Evolutionary conservation across 306 rosid species (phyloP).

Genomic region (Rubus parviflorus): DNA sequence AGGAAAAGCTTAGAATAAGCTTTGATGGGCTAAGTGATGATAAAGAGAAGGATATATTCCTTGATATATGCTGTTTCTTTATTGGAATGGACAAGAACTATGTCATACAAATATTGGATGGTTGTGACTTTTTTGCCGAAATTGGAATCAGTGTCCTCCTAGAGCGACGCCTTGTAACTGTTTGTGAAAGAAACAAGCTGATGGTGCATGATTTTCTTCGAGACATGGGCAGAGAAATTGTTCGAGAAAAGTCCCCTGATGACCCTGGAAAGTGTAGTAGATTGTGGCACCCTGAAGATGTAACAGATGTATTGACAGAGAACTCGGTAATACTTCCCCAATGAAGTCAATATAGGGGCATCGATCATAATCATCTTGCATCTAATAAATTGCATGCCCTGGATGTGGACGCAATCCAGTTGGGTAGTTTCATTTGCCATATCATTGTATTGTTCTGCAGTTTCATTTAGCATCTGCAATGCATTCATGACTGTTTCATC

Average conservation of each 20-base stretch:
- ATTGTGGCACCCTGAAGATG: neutral
- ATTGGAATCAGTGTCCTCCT: neutral
- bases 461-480: too few relatives aligned
- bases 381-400: neutral
- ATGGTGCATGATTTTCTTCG: neutral
- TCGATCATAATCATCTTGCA: neutral
- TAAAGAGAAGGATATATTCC: neutral
- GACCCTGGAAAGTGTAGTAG: neutral
- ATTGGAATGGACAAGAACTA: neutral
- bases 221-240: neutral
- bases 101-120: neutral
- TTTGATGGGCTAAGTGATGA: neutral
- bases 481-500: neutral
- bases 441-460: neutral
- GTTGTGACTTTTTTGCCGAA: neutral
- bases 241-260: neutral
- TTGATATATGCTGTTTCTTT: neutral
- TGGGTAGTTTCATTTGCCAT: neutral
- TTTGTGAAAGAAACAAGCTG: neutral
- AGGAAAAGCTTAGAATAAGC: neutral
- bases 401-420: neutral
- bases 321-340: neutral
- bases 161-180: neutral
- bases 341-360: neutral
- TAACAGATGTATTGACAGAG: neutral